Conservation (phyloP, 208 protist species). For the Crithidia expoeki region DNA sequence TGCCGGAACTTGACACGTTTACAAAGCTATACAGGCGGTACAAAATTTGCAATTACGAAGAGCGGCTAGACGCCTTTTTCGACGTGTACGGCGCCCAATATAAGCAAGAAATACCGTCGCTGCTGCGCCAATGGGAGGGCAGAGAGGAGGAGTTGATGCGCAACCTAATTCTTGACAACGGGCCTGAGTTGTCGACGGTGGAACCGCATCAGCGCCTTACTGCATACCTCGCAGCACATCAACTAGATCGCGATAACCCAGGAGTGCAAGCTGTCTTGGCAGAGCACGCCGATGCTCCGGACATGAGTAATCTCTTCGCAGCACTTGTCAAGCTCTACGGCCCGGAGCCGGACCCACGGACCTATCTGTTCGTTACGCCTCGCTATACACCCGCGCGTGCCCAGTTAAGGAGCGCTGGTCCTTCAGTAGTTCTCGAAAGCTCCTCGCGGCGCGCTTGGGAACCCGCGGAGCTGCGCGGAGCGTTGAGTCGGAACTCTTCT, state of each 20-base stretch:
- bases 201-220: conserved; percentile 48
- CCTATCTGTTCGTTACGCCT: conserved; percentile 67
- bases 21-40: conserved; percentile 81
- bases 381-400: conserved; percentile 39
- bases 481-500: not conserved
- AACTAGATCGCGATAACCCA: conserved; percentile 35
- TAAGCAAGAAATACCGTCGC: conserved; percentile 39
- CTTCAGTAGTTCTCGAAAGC: not conserved
- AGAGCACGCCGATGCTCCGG: conserved; percentile 14
- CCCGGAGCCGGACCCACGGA: conserved; percentile 73
- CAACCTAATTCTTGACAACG: conserved; percentile 76
- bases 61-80: conserved; percentile 63
- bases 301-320: conserved; percentile 41
- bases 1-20: conserved; percentile 79
- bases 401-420: not conserved
- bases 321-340: conserved; percentile 50
- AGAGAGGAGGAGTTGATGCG: conserved; percentile 81
- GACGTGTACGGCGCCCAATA: conserved; percentile 66
- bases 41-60: conserved; percentile 62
- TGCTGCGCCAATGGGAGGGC: conserved; percentile 72
- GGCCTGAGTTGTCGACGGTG: conserved; percentile 66
- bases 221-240: conserved; percentile 60
- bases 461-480: not conserved
- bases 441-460: not conserved
- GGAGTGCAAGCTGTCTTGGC: conserved; percentile 35